Evolutionary conservation across 1,284 basidiomycete species (phyloP).

Genomic region (Omphalotus olearius): DNA sequence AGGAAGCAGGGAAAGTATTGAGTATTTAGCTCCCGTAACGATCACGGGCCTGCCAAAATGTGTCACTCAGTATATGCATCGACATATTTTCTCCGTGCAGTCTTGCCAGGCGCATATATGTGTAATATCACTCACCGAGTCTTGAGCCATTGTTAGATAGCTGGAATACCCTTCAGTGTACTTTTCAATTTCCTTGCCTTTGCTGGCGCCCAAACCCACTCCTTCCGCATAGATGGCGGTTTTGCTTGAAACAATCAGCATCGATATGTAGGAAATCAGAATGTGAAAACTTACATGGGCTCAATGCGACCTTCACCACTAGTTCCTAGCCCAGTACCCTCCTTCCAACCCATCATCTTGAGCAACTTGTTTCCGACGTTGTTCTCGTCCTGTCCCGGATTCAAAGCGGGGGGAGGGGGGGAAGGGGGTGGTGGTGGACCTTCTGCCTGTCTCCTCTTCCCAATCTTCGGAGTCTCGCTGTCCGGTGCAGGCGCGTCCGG

Average conservation of each 20-base stretch:
- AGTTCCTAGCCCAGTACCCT: conserved; percentile 82
- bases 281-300: conserved; percentile 58
- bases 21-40: conserved; percentile 22
- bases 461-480: conserved; percentile 30
- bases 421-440: conserved; percentile 61
- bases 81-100: conserved; percentile 15
- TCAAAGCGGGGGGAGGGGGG: conserved; percentile 53
- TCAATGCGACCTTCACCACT: conserved; percentile 81
- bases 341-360: conserved; percentile 95
- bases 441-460: conserved; percentile 52
- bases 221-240: conserved; percentile 84
- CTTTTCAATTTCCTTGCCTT: conserved; percentile 79
- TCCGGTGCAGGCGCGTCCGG: conserved; percentile 76
- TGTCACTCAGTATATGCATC: conserved; percentile 4
- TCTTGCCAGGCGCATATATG: conserved; percentile 2
- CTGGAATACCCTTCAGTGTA: conserved; percentile 67
- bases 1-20: neutral
- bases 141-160: conserved; percentile 74
- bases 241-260: conserved; percentile 31
- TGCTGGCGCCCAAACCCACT: conserved; percentile 83
- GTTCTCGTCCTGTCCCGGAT: conserved; percentile 70
- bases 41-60: conserved; percentile 39
- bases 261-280: conserved; percentile 12
- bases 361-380: conserved; percentile 89
- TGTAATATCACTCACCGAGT: conserved; percentile 42